These are phyloP conservation scores for Chlorokybus atmophyticus DNA, from an alignment of 139 green algal genomes.

Conservation along the genomic window DNA sequence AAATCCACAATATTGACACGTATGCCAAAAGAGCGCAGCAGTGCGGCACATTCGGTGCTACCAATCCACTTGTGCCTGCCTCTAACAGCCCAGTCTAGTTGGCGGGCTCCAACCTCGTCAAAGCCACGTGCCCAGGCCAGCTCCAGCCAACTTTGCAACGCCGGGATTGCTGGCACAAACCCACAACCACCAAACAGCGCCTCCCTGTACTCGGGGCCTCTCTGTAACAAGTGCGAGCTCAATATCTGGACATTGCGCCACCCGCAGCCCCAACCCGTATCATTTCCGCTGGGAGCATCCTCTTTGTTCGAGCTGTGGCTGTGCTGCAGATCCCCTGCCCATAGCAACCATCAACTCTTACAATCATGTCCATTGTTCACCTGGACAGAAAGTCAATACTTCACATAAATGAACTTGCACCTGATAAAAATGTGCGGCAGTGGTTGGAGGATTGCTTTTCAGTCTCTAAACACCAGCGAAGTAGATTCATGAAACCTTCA, in stretches of 20 bases:
- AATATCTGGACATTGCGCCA: constrained; percentile 62
- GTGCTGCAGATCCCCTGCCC: constrained; percentile 29
- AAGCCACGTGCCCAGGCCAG: constrained; percentile 28
- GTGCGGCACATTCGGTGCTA: constrained; percentile 54
- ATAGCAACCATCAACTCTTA: too few species aligned
- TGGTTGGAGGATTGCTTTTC: too few species aligned
- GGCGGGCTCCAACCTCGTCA: constrained; percentile 22
- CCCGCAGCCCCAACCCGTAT: constrained; percentile 60
- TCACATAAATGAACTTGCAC: too few species aligned
- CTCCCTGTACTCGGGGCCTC: background rate
- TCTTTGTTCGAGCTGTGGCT: constrained; percentile 5
- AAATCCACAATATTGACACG: constrained; percentile 63
- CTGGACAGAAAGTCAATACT: too few species aligned
- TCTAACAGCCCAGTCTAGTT: constrained; percentile 14
- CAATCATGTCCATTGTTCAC: too few species aligned
- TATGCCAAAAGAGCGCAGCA: constrained; percentile 59
- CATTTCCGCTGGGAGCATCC: background rate
- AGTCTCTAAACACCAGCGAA: too few species aligned
- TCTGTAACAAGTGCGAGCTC: constrained; percentile 29
- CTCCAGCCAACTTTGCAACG: constrained; percentile 30
- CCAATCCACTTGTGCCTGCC: constrained; percentile 55
- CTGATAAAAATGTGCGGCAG: too few species aligned
- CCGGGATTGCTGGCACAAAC: constrained; percentile 9
- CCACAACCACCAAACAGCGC: constrained; percentile 23
- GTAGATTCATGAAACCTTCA: too few species aligned